Conservation (phyloP, 2,329 filamentous ascomycete genomes). For the Camillea tinctor region DNA sequence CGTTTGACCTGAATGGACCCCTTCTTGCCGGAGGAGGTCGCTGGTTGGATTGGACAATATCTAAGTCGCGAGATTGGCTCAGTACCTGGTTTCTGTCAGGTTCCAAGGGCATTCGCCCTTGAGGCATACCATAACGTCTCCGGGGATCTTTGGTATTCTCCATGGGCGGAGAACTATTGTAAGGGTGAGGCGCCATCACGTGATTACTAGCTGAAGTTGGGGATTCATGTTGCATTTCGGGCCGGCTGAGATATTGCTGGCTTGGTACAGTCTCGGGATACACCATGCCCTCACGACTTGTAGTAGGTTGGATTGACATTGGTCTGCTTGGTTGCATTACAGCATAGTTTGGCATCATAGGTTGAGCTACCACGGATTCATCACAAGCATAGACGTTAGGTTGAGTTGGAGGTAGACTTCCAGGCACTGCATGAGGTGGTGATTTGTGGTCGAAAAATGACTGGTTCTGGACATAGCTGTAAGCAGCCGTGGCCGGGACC, state of each 20-base stretch:
- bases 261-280: slow-evolving; percentile 33
- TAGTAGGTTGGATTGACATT: slow-evolving; percentile 29
- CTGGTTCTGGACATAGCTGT: slow-evolving; percentile 22
- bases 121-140: slow-evolving; percentile 19
- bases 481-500: slow-evolving; percentile 26
- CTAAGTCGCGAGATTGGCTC: slow-evolving; percentile 26
- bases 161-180: slow-evolving; percentile 11
- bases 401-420: slow-evolving; percentile 27
- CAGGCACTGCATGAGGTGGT: slow-evolving; percentile 21
- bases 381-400: slow-evolving; percentile 31
- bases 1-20: slow-evolving; percentile 55
- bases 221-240: slow-evolving; percentile 21
- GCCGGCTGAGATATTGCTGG: slow-evolving; percentile 25
- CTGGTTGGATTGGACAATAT: slow-evolving; percentile 36
- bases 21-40: slow-evolving; percentile 41
- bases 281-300: slow-evolving; percentile 40
- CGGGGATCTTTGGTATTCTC: slow-evolving; percentile 9
- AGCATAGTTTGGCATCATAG: slow-evolving; percentile 37
- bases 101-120: slow-evolving; percentile 14
- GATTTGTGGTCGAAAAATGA: slow-evolving; percentile 26
- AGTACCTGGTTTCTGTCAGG: slow-evolving; percentile 16
- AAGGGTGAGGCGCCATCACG: slow-evolving; percentile 17
- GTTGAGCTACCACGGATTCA: slow-evolving; percentile 25
- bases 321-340: slow-evolving; percentile 36
- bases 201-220: slow-evolving; percentile 21